These are phyloP conservation scores for Neltuma alba DNA, from an alignment of 306 rosid genomes.

Conservation along the genomic window DNA sequence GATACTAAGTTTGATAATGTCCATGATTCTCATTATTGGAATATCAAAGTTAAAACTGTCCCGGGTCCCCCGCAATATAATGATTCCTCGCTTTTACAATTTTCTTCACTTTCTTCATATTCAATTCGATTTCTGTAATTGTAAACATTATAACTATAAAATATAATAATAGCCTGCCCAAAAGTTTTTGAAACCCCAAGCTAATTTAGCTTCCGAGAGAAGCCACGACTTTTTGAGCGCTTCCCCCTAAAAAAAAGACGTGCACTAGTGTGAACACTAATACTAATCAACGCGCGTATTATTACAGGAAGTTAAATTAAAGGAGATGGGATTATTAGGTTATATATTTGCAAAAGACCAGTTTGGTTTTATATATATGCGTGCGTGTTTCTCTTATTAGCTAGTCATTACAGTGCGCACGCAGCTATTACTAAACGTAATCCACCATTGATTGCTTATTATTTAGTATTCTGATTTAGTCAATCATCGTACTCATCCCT, in stretches of 20 bases:
- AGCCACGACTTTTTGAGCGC: slow-evolving; percentile 29
- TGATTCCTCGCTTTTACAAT: slow-evolving; percentile 60
- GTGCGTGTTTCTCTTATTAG: not conserved
- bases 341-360: not conserved
- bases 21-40: slow-evolving; percentile 74
- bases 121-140: slow-evolving; percentile 18
- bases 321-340: not conserved
- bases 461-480: not conserved
- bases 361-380: not conserved
- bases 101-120: slow-evolving; percentile 47
- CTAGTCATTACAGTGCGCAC: not conserved
- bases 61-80: slow-evolving; percentile 44
- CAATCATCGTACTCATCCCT: not conserved
- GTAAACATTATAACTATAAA: not conserved
- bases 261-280: not conserved
- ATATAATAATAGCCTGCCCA: slow-evolving; percentile 23
- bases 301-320: not conserved
- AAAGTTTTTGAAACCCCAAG: slow-evolving; percentile 39
- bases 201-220: slow-evolving; percentile 41
- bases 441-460: not conserved
- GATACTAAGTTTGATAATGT: slow-evolving; percentile 80
- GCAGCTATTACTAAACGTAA: not conserved
- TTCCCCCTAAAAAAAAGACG: not conserved
- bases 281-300: slow-evolving; percentile 12
- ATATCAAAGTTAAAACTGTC: slow-evolving; percentile 66